These are phyloP conservation scores for Aureobasidium musti DNA, from an alignment of 2,329 filamentous ascomycete genomes.

Conservation along the genomic window DNA sequence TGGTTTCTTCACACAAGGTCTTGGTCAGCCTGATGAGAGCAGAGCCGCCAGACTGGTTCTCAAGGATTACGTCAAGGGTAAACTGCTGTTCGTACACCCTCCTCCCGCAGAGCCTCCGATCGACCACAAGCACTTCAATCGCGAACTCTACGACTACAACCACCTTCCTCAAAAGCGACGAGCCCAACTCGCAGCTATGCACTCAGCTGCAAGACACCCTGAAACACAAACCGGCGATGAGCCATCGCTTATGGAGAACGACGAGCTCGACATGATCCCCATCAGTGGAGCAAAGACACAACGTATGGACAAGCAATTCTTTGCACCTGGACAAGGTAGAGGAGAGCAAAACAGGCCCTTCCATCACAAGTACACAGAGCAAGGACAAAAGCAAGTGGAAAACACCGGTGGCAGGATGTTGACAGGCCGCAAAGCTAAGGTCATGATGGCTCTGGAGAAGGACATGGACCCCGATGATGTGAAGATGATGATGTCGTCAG, in stretches of 20 bases:
- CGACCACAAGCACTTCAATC: conserved; percentile 78
- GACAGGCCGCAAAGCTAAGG: conserved; percentile 77
- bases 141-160: conserved; percentile 78
- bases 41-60: conserved; percentile 85
- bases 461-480: conserved; percentile 70
- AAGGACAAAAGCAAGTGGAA: conserved; percentile 57
- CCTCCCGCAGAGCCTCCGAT: conserved; percentile 68
- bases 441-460: conserved; percentile 79
- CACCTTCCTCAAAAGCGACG: conserved; percentile 83
- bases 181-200: conserved; percentile 57
- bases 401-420: conserved; percentile 63
- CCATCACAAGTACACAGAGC: conserved; percentile 83
- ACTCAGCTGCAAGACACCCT: conserved; percentile 39
- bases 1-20: conserved; percentile 86
- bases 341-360: conserved; percentile 77
- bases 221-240: conserved; percentile 32
- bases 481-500: conserved; percentile 45
- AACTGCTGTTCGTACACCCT: conserved; percentile 87
- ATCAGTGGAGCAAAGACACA: conserved; percentile 68
- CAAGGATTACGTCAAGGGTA: conserved; percentile 97
- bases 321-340: conserved; percentile 64
- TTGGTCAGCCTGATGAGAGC: conserved; percentile 90
- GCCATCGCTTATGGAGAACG: conserved; percentile 45
- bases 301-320: conserved; percentile 86
- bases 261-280: conserved; percentile 53